phyloP scores from a whole-genome alignment of 495 filamentous ascomycete genomes.

The Podospora didyma region DNA sequence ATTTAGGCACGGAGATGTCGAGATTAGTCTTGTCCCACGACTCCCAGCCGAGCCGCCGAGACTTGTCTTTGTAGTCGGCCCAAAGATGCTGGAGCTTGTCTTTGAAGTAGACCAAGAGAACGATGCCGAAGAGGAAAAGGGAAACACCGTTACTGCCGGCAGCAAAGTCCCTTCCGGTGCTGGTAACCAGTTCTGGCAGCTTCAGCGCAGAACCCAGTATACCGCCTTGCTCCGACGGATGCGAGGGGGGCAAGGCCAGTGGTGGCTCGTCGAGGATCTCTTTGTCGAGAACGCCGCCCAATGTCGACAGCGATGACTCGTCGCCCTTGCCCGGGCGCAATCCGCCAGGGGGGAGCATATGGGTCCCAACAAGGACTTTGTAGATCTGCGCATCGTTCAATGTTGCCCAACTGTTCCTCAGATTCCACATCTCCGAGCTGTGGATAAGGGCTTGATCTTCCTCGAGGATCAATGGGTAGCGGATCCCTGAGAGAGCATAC shows the following conservation, averaged over 20 bases:
- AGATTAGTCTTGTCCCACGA: neutral
- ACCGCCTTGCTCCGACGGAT: slow-evolving; percentile 19
- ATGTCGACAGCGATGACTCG: neutral
- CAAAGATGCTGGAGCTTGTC: too few relatives aligned
- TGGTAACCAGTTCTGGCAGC: slow-evolving; percentile 32
- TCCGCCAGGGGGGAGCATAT: slow-evolving; percentile 24
- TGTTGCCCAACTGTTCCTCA: slow-evolving; percentile 27
- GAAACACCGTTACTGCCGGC: slow-evolving; percentile 35
- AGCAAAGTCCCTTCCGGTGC: slow-evolving; percentile 39
- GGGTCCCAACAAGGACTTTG: slow-evolving; percentile 43
- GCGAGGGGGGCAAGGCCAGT: neutral
- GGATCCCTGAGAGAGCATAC: slow-evolving; percentile 88
- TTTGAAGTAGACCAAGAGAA: slow-evolving; percentile 29
- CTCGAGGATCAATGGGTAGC: slow-evolving; percentile 79
- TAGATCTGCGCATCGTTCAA: slow-evolving; percentile 31
- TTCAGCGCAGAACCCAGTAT: slow-evolving; percentile 33
- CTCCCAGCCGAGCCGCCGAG: slow-evolving; percentile 15
- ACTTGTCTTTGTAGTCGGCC: slow-evolving; percentile 33
- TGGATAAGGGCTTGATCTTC: slow-evolving; percentile 65
- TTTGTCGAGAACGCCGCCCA: neutral
- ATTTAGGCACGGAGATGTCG: neutral
- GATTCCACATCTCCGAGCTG: slow-evolving; percentile 51
- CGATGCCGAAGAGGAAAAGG: slow-evolving; percentile 28
- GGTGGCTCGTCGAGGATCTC: neutral
- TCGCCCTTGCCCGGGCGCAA: neutral